Conservation (phyloP, 2,329 filamentous ascomycete genomes). For the Exserohilum turcica region DNA sequence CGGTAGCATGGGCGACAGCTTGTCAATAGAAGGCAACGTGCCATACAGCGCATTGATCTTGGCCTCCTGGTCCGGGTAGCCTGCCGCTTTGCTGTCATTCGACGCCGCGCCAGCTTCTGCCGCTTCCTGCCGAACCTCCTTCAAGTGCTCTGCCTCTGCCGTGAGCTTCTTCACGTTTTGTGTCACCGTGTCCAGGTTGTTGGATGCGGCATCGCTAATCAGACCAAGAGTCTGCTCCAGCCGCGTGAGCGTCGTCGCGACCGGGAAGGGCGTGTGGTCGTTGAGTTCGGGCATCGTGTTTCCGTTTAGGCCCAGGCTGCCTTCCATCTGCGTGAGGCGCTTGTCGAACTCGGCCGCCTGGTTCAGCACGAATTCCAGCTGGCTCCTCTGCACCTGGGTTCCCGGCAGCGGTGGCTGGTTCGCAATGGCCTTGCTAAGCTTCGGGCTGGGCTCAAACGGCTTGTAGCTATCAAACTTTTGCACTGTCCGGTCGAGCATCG, state of each 20-base stretch:
- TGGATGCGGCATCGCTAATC: constrained; percentile 72
- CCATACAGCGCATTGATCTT: constrained; percentile 94
- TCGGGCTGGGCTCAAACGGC: constrained; percentile 33
- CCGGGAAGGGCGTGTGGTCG: constrained; percentile 59
- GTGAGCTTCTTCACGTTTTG: constrained; percentile 72
- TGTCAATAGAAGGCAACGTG: constrained; percentile 85
- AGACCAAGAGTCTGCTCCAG: constrained; percentile 81
- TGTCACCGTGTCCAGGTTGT: constrained; percentile 73
- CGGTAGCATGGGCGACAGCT: constrained; percentile 80
- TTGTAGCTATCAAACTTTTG: constrained; percentile 43
- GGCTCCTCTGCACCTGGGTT: constrained; percentile 38
- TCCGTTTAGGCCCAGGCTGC: constrained; percentile 76
- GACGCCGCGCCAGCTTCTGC: constrained; percentile 16
- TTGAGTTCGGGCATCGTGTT: constrained; percentile 68
- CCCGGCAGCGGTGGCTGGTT: constrained; percentile 41
- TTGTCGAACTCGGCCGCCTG: constrained; percentile 88
- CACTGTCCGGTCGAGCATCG: constrained; percentile 43
- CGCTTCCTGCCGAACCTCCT: constrained; percentile 54
- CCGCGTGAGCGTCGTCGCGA: constrained; percentile 79
- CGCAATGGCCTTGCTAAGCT: constrained; percentile 36
- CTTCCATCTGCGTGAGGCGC: constrained; percentile 78
- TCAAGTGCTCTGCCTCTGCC: constrained; percentile 73
- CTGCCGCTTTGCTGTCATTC: constrained; percentile 20
- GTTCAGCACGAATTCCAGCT: constrained; percentile 66
- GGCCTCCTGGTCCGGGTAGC: constrained; percentile 71